Base-by-base conservation (phyloP, 306 rosid genomes). In the Cucumis melo region DNA sequence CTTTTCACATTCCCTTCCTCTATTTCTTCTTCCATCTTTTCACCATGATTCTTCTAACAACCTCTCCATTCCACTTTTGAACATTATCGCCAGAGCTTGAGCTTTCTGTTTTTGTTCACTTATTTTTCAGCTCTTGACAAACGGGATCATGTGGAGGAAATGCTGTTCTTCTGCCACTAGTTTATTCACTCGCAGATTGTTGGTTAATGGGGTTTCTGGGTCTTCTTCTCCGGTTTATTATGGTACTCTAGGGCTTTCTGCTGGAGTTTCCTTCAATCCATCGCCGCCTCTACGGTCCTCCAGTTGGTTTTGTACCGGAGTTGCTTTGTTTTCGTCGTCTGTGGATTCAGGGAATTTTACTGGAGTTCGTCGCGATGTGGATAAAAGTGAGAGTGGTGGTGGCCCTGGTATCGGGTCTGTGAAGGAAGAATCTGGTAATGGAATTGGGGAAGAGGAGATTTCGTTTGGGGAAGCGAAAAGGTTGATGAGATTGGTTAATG, bases 401-500 rank as follows among this genome's bases (percentile, higher is more conserved):
- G 87, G 53, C 11, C 66, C 7, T 16, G 62, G 62, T 0, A 13
- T 57, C 21, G 62, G 62, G 0, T 21, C 29, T 57, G 83, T 17
- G 61, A 51, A 5, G 16, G 39, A 19, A 9, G 75, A 71, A 24
- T 71, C 59, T 71, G 56, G 56, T 6, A 8, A 9, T 21, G 75
- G 16, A 48, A 27, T 8, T 51, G 79, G 14, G 16, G 88, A 82
- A 65, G 87, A 87, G 3, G 20, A 81, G 16, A 84, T 93, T 38
- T 82, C 93, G 23, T 84, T 81, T 62, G 78, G 80, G 42, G 99
- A 95, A 81, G 96, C 90, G 2, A 95, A 88, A 90, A 90, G 84
- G 91, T 86, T 95, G 63, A 86, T 95, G 96, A 90, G 97, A 86
- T 81, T 95, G 85, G 97, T 92, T 81, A 91, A 90, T 71, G 98